phyloP scores from a whole-genome alignment of 176 grass and related monocot species.

The Puya raimondii region DNA sequence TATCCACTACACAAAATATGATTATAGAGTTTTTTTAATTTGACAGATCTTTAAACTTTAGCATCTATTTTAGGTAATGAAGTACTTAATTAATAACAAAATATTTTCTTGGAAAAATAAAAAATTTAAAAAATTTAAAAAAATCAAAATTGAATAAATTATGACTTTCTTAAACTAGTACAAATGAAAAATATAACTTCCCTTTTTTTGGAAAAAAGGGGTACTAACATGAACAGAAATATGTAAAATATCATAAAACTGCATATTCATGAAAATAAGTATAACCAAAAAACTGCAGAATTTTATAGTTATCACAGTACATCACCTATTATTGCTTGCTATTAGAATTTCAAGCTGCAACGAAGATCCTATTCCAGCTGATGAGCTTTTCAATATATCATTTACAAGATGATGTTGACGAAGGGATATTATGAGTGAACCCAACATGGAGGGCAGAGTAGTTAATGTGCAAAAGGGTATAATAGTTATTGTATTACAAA shows the following conservation, averaged over 20 bases:
- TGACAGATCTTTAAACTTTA: neutral
- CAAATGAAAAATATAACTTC: too few species aligned
- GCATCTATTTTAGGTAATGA: too few species aligned
- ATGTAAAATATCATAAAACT: neutral
- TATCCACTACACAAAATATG: neutral
- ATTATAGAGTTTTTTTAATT: neutral
- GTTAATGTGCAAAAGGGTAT: slow-evolving; percentile 51
- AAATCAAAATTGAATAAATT: too few species aligned
- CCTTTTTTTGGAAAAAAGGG: too few species aligned
- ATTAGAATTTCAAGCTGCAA: slow-evolving; percentile 66
- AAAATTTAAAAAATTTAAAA: too few species aligned
- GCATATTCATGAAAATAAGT: neutral
- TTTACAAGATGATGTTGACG: slow-evolving; percentile 65
- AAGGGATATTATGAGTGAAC: slow-evolving; percentile 48
- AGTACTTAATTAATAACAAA: too few species aligned
- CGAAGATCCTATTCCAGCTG: slow-evolving; percentile 61
- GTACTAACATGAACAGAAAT: neutral
- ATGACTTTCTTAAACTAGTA: too few species aligned
- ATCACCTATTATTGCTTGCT: slow-evolving; percentile 73
- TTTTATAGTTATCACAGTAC: slow-evolving; percentile 9
- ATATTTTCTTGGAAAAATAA: too few species aligned
- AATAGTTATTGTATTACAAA: slow-evolving; percentile 2
- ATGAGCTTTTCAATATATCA: slow-evolving; percentile 52
- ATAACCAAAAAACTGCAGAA: slow-evolving; percentile 3
- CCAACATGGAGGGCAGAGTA: slow-evolving; percentile 53